These are phyloP conservation scores for Tephrocybe rancida DNA, from an alignment of 768 basidiomycete species.

Conservation along the genomic window DNA sequence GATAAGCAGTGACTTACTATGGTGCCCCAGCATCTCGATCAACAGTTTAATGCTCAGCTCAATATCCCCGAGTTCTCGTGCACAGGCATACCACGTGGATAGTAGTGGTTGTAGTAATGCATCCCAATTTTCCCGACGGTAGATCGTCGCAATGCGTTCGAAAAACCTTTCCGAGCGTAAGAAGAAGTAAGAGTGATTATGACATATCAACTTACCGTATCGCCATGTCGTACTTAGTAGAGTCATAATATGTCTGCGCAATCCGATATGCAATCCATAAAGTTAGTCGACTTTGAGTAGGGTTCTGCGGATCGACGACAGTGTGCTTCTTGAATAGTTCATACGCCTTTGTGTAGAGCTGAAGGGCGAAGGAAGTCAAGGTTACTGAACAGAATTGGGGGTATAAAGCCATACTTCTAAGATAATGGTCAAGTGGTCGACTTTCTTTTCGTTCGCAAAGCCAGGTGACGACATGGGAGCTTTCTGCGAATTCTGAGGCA, in stretches of 20 bases:
- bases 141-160: conserved; percentile 88
- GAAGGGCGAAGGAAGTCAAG: conserved; percentile 3
- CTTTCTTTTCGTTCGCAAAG: conserved; percentile 87
- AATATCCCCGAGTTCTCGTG: conserved; percentile 74
- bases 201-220: conserved; percentile 60
- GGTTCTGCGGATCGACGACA: conserved; percentile 36
- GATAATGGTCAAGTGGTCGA: conserved; percentile 82
- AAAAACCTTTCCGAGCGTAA: conserved; percentile 68
- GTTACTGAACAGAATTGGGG: not conserved
- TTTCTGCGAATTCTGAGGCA: conserved; percentile 33
- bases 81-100: conserved; percentile 81
- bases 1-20: conserved; percentile 38
- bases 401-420: conserved; percentile 64
- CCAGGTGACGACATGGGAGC: conserved; percentile 58
- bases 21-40: conserved; percentile 81
- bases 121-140: conserved; percentile 84
- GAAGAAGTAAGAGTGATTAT: not conserved
- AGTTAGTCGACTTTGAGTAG: conserved; percentile 77
- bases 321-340: conserved; percentile 86
- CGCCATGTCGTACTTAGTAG: conserved; percentile 85
- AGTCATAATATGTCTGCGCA: conserved; percentile 80
- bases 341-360: conserved; percentile 95
- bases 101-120: conserved; percentile 75
- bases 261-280: conserved; percentile 92
- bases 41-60: conserved; percentile 77